phyloP scores from a whole-genome alignment of 148 eudicot species.

The Silene latifolia region DNA sequence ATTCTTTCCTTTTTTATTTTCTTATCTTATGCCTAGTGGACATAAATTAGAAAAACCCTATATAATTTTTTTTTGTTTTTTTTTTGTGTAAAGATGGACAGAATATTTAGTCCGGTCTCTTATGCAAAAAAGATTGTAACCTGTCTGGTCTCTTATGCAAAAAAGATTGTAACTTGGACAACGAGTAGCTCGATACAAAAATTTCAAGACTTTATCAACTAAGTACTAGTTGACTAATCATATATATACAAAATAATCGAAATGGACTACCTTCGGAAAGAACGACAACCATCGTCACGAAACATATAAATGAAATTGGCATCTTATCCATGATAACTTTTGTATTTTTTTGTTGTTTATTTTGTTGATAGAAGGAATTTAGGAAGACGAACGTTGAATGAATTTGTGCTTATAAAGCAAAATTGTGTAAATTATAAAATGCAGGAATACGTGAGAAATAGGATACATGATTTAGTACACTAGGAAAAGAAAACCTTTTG shows the following conservation, averaged over 20 bases:
- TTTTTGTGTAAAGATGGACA: too few relatives aligned
- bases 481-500: not conserved
- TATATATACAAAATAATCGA: not conserved
- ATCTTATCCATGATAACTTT: slow-evolving; percentile 1
- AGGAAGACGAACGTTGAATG: not conserved
- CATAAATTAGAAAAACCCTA: too few relatives aligned
- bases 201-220: not conserved
- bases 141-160: too few relatives aligned
- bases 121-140: too few relatives aligned
- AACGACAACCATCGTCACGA: not conserved
- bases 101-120: too few relatives aligned
- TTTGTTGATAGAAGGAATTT: not conserved
- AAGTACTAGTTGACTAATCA: not conserved
- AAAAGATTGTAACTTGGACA: too few relatives aligned
- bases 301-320: not conserved
- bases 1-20: too few relatives aligned
- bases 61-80: too few relatives aligned
- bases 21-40: too few relatives aligned
- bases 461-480: not conserved
- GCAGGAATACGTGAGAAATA: slow-evolving; percentile 26
- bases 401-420: slow-evolving; percentile 12
- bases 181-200: too few relatives aligned
- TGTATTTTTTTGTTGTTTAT: not conserved
- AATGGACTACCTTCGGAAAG: slow-evolving; percentile 16
- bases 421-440: not conserved